A percentile compares a stretch with the other conserved stretches of the same genome.
phyloP scores from a whole-genome alignment of 1,284 basidiomycete genomes.

The Trametes pubescens region DNA sequence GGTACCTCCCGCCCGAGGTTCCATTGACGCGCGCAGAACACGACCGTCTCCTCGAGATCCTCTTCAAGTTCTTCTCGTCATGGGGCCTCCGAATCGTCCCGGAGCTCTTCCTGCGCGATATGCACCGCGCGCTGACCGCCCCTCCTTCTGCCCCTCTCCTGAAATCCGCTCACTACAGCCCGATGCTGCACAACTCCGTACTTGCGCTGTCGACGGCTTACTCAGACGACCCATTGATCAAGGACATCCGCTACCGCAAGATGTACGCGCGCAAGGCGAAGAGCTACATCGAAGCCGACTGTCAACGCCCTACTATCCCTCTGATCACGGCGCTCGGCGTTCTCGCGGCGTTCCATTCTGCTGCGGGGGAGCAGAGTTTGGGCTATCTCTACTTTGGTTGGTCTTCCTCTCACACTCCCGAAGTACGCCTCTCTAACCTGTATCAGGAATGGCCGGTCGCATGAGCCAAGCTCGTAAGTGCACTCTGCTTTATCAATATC shows the following conservation, averaged over 20 bases:
- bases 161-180: slow-evolving; percentile 69
- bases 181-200: slow-evolving; percentile 75
- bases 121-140: slow-evolving; percentile 58
- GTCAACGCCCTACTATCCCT: slow-evolving; percentile 63
- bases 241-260: slow-evolving; percentile 53
- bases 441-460: slow-evolving; percentile 59
- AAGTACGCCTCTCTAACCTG: slow-evolving; percentile 7
- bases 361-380: slow-evolving; percentile 61
- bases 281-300: slow-evolving; percentile 63
- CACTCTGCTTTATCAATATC: background rate
- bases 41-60: slow-evolving; percentile 60
- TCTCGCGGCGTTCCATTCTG: slow-evolving; percentile 66
- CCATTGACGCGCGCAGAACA: slow-evolving; percentile 60
- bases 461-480: slow-evolving; percentile 52
- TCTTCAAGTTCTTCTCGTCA: slow-evolving; percentile 67
- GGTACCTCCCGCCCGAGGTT: slow-evolving; percentile 57
- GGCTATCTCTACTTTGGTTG: slow-evolving; percentile 67
- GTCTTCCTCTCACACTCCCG: slow-evolving; percentile 22
- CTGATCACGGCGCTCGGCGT: slow-evolving; percentile 65
- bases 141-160: slow-evolving; percentile 54
- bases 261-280: slow-evolving; percentile 63
- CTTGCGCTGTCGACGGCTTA: slow-evolving; percentile 67
- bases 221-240: slow-evolving; percentile 61
- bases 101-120: slow-evolving; percentile 65
- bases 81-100: slow-evolving; percentile 59